Percentiles rank a stretch among this genome's conserved stretches.
Conservation (phyloP, 139 green algal genomes). For the Haematococcus sp. region DNA sequence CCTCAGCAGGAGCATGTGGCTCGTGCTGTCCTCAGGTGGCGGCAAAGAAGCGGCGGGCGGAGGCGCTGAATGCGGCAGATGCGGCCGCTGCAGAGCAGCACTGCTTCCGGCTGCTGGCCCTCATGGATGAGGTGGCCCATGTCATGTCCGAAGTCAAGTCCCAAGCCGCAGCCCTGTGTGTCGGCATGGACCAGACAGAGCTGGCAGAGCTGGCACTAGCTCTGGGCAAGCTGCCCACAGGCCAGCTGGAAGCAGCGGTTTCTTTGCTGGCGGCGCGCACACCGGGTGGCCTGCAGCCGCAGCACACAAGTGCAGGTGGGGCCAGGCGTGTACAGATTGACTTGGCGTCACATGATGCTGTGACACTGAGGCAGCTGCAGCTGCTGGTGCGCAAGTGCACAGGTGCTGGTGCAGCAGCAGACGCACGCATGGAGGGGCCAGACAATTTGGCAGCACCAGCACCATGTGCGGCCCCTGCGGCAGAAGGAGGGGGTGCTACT, state of each 20-base stretch:
- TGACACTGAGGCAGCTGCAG: constrained; percentile 35
- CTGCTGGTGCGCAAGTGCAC: constrained; percentile 27
- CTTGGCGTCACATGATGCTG: constrained; percentile 21
- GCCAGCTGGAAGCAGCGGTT: constrained; percentile 31
- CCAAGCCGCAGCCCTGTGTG: constrained; percentile 21
- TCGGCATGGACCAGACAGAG: constrained; percentile 20
- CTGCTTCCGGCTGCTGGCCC: constrained; percentile 15
- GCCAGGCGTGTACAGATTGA: constrained; percentile 14
- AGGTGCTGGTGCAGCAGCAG: too few species aligned
- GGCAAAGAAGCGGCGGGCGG: constrained; percentile 18
- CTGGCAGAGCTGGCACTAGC: constrained; percentile 23
- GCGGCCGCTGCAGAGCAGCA: constrained; percentile 27
- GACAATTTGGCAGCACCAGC: too few species aligned
- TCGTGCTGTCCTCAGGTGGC: background rate
- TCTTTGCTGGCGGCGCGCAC: constrained; percentile 24
- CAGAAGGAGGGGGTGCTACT: too few species aligned
- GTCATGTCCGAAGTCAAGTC: constrained; percentile 17
- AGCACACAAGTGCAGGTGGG: constrained; percentile 3
- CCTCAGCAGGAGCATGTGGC: background rate
- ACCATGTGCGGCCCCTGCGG: too few species aligned
- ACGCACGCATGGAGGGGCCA: too few species aligned
- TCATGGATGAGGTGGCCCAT: constrained; percentile 15
- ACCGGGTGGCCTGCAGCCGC: constrained; percentile 11
- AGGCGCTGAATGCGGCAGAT: constrained; percentile 9
- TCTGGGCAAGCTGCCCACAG: constrained; percentile 21